Base-by-base conservation (phyloP, 805 yeast genomes). In the Suhomyces prunicola region DNA sequence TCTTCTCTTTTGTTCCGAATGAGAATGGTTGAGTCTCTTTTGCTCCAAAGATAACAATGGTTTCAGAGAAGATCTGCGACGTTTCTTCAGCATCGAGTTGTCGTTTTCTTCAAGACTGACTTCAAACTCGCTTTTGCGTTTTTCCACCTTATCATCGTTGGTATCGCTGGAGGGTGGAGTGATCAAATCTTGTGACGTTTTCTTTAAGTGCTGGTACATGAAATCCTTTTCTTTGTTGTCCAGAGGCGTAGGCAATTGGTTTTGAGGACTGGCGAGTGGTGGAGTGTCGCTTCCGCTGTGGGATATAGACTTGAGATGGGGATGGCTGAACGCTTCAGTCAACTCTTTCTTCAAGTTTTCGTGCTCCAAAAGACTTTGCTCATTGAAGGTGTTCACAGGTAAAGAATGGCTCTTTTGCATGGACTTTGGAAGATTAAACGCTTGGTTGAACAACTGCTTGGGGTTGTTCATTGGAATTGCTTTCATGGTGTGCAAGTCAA, bases 1-100 rank as follows among this genome's bases (percentile, higher is more conserved):
- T 39, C 79, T 65, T 58, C 79, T 66, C 57, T 71, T 73, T 59
- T 75, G 79, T 59, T 75, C 79, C 49, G 72, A 68, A 55, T 67
- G 67, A 13, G 74, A 70, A 61, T 75, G 79, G 57, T 75, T 74
- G 35, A 73, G 61, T 26, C 78, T 57, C 57, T 73, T 75, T 55
- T 74, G 79, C 56, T 74, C 76, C 51, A 68, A 53, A 8, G 73
- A 54, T 47, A 75, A 67, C 44, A 75, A 63, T 2, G 76, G 76
- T 54, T 74, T 74, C 29, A 64, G 60, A 6, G 66, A 54, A 24
- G 67, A 60, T 53, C 72, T 62, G 52, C 67, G 67, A 17, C 69
- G 60, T 56, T 64, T 67, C 54, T 55, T 59, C 3, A 56, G 54
- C 27, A 50, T 41, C 17, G 24, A 13, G 13, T n/a, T 13, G n/a